A percentile compares a stretch with the other conserved stretches of the same genome.
Conservation (phyloP, 2,329 filamentous ascomycete genomes). For the Epichloe gansuensis region DNA sequence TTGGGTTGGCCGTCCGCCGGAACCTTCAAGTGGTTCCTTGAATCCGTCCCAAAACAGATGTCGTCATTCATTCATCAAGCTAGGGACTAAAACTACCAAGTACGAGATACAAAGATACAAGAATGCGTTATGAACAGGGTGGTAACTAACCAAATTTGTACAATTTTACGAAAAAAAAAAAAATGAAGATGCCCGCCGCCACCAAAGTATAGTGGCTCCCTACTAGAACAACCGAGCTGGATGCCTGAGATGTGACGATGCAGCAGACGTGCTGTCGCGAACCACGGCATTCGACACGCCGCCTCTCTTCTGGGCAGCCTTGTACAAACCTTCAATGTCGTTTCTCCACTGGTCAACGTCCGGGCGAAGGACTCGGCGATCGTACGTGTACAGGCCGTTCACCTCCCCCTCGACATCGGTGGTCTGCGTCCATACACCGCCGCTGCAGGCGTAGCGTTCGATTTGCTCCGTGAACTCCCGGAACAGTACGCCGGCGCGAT, state of each 20-base stretch:
- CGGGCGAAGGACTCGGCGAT: conserved; percentile 46
- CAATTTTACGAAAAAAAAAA: too few species aligned
- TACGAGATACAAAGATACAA: too few species aligned
- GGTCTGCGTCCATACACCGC: conserved; percentile 60
- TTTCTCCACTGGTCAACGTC: conserved; percentile 44
- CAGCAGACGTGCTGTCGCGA: neutral
- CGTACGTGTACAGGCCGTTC: conserved; percentile 58
- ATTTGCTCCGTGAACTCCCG: conserved; percentile 50
- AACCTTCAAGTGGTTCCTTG: neutral
- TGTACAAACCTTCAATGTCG: conserved; percentile 48
- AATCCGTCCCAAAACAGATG: neutral
- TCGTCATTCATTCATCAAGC: too few species aligned
- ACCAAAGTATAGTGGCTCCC: too few species aligned
- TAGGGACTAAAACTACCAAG: too few species aligned
- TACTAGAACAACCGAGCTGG: too few species aligned
- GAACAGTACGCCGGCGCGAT: conserved; percentile 47
- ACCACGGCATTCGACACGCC: neutral
- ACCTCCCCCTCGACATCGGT: conserved; percentile 65
- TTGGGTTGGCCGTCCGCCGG: neutral
- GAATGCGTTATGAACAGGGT: too few species aligned
- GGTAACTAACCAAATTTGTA: too few species aligned
- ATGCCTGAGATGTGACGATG: neutral
- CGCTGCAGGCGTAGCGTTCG: conserved; percentile 48
- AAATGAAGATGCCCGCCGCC: too few species aligned
- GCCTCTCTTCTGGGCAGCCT: conserved; percentile 30